Conservation (phyloP, 345 rosid genomes). For the Microthlaspi erraticum region DNA sequence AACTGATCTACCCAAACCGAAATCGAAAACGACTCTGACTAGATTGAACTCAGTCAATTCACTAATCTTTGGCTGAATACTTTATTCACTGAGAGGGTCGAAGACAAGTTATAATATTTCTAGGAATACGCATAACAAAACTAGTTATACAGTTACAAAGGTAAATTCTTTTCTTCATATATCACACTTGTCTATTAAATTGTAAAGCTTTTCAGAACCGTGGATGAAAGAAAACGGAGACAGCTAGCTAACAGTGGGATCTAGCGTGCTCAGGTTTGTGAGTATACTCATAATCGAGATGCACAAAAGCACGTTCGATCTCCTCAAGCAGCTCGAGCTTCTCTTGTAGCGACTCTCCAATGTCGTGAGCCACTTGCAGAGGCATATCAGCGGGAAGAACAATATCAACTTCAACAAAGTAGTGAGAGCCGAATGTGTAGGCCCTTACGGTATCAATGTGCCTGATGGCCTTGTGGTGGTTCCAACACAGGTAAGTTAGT, state of each 20-base stretch:
- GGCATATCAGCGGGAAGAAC: constrained; percentile 90
- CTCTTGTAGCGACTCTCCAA: constrained; percentile 89
- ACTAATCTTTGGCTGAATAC: too few species aligned
- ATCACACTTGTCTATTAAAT: constrained; percentile 10
- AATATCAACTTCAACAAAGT: constrained; percentile 96
- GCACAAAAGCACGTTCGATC: constrained; percentile 96
- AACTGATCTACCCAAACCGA: neutral
- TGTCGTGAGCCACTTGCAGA: constrained; percentile 91
- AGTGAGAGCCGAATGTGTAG: constrained; percentile 97
- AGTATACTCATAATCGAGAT: constrained; percentile 90
- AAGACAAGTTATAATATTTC: neutral
- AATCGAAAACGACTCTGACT: too few species aligned
- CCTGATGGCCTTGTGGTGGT: constrained; percentile 84
- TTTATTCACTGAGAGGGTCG: too few species aligned
- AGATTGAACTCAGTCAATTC: too few species aligned
- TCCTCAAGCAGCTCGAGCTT: constrained; percentile 88
- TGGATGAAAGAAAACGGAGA: neutral
- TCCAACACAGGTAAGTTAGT: constrained; percentile 96
- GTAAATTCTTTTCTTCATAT: neutral
- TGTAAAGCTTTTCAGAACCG: neutral
- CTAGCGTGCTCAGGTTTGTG: constrained; percentile 97
- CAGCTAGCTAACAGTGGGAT: constrained; percentile 49
- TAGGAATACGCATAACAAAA: neutral
- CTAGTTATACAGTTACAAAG: constrained; percentile 25
- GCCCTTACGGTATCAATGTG: constrained; percentile 97